Conservation (phyloP, 805 yeast species). For the Suhomyces pyralidae region DNA sequence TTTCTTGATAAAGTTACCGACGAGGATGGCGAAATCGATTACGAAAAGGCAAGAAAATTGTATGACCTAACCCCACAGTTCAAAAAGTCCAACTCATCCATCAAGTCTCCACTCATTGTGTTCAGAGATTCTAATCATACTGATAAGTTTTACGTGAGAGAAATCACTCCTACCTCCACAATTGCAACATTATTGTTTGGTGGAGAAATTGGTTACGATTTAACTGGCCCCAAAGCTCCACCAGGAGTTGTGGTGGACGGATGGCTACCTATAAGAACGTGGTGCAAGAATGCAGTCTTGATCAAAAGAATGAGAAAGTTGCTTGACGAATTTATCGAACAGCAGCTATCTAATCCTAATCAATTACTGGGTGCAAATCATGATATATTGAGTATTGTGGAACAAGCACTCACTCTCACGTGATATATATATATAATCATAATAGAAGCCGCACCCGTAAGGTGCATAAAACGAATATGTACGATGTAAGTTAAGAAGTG, state of each 20-base stretch:
- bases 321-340: slow-evolving; percentile 65
- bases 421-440: neutral
- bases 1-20: slow-evolving; percentile 17
- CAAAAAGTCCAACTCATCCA: slow-evolving; percentile 25
- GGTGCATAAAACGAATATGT: neutral
- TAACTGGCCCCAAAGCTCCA: slow-evolving; percentile 41
- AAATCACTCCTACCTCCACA: slow-evolving; percentile 75
- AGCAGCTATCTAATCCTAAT: slow-evolving; percentile 45
- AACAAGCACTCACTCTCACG: neutral
- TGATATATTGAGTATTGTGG: slow-evolving; percentile 1
- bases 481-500: neutral
- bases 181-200: slow-evolving; percentile 78
- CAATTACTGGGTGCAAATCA: neutral
- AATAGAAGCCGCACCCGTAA: neutral
- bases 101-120: slow-evolving; percentile 59
- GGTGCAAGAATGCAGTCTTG: slow-evolving; percentile 92
- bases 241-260: slow-evolving; percentile 84
- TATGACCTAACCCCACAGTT: slow-evolving; percentile 43
- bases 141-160: slow-evolving; percentile 65
- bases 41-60: slow-evolving; percentile 24
- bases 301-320: slow-evolving; percentile 65
- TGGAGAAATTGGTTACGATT: slow-evolving; percentile 62
- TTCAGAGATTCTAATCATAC: slow-evolving; percentile 62
- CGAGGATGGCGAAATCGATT: slow-evolving; percentile 43
- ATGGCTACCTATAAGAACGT: slow-evolving; percentile 89